Evolutionary conservation across 352 stramenopile species (phyloP), one percentile per base, ranked within the genome.

Genomic region (Globisporangium radiosum): DNA sequence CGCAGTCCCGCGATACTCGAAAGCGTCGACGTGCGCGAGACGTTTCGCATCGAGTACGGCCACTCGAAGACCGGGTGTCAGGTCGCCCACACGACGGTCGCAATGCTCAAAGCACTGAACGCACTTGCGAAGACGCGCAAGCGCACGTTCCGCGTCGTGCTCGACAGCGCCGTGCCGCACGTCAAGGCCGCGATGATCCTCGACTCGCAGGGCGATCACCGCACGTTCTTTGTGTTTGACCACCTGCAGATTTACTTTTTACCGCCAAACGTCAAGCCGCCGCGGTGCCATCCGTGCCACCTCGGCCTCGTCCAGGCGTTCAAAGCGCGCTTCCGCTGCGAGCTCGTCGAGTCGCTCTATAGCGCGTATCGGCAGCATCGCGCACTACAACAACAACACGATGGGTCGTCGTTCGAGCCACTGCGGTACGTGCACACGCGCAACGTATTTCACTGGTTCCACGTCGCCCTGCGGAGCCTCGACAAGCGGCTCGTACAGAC

Each of bases 371-470:
- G 76, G 0, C 72, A 84, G 42, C 70, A 59, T 86, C 36, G 75
- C 51, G 17, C 79, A 85, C 49, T 64, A 78, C 49, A 70, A 68
- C 39, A 33, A 33, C 25, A 33, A 2, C 25, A 33, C 25, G 25
- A 33, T 33, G 25, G 25, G 25, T 14, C 11, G 3, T 13, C 40
- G 40, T 88, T 88, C 54, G 73, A 82, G 19, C 66, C 72, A 9
- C 25, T 60, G 37, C 73, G 76, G 7, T 64, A 86, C 47, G 54
- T 94, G 57, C 80, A 94, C 56, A 85, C 80, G 33, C 75, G 80
- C 42, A 94, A 92, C 54, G 72, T 94, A n/a, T 88, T 94, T 56
- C 80, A 94, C 62, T 94, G 84, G 84, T 74, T 94, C 58, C 73
- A 81, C 56, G 71, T 92, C 42, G 80, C 84, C 51, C 64, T 94